Evolutionary conservation across 495 filamentous ascomycete genomes (phyloP).

Genomic region (Penicillium malachiteum): DNA sequence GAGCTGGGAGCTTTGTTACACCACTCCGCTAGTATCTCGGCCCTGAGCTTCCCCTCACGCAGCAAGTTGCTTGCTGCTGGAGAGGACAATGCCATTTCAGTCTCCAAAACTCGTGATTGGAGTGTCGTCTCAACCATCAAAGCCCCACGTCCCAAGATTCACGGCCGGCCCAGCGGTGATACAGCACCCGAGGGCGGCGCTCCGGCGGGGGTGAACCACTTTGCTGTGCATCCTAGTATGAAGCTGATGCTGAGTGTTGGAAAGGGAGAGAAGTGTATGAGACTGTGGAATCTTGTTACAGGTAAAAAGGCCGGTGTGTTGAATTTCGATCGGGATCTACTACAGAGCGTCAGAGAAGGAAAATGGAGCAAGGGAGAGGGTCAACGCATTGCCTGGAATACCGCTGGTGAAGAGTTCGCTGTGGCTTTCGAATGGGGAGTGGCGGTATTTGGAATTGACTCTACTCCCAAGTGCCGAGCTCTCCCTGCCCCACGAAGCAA

Average conservation of each 20-base stretch:
- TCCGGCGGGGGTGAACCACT: conserved; percentile 90
- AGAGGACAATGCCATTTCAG: conserved; percentile 85
- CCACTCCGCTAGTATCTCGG: conserved; percentile 76
- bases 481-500: conserved; percentile 70
- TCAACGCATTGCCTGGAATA: conserved; percentile 78
- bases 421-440: conserved; percentile 87
- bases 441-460: conserved; percentile 83
- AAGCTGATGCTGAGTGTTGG: conserved; percentile 93
- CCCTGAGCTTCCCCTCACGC: conserved; percentile 78
- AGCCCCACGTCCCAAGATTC: conserved; percentile 78
- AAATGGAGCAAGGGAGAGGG: conserved; percentile 78
- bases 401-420: conserved; percentile 72
- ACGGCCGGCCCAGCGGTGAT: conserved; percentile 84
- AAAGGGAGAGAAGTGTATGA: conserved; percentile 84
- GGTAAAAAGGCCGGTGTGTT: conserved; percentile 92
- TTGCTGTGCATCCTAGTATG: conserved; percentile 92
- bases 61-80: conserved; percentile 80
- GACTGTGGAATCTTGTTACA: conserved; percentile 95
- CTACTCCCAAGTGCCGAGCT: conserved; percentile 70
- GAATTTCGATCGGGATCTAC: conserved; percentile 69
- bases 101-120: conserved; percentile 88
- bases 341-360: conserved; percentile 72
- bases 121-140: conserved; percentile 85
- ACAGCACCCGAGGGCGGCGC: conserved; percentile 79
- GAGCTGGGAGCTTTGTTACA: conserved; percentile 85